Base-by-base conservation (phyloP, 1,139 yeast genomes). In the Geotrichum candidum region DNA sequence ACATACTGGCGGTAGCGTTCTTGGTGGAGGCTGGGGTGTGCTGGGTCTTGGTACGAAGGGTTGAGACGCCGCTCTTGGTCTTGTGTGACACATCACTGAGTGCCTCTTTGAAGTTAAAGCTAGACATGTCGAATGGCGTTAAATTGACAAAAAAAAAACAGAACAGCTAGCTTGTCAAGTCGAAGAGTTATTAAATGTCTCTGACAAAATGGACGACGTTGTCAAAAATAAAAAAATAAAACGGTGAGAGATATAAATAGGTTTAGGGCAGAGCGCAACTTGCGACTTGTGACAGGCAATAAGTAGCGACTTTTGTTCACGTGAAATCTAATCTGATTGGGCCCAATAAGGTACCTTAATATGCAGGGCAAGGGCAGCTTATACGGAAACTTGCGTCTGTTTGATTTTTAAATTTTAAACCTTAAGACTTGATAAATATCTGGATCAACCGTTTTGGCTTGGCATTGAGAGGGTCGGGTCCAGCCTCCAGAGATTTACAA, bases 1-100 rank as follows among this genome's bases (percentile, higher is more conserved):
- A 18, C 62, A 18, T 60, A 60, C 62, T 22, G 50, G 51, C 41
- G 15, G 57, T 41, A 22, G 60, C 57, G 51, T 60, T 60, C 25
- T 60, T 53, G 15, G 60, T 53, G 15, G 62, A 60, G 15, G 60
- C 60, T 9, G 62, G 62, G 2, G 56, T 53, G 53, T 53, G 53
- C 55, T 60, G 62, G 9, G 62, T 51, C 48, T 50, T 60, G 29
- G 23, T 57, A 18, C 60, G 45, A 15, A 60, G 41, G 11, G 27
- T 27, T 33, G 53, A 53, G n/a, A 57, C 59, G 4, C 57, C 58
- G 35, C 54, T 13, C 35, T 60, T 60, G 29, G 62, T 57, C 25
- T 60, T 60, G 25, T 60, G 41, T 10, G 60, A 57, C 1, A 53
- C 60, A 25, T 60, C 62, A 29, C 60, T 54, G 50, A 58, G 57